These are phyloP conservation scores for Tricholomella constricta DNA, from an alignment of 768 basidiomycete species.

Conservation along the genomic window DNA sequence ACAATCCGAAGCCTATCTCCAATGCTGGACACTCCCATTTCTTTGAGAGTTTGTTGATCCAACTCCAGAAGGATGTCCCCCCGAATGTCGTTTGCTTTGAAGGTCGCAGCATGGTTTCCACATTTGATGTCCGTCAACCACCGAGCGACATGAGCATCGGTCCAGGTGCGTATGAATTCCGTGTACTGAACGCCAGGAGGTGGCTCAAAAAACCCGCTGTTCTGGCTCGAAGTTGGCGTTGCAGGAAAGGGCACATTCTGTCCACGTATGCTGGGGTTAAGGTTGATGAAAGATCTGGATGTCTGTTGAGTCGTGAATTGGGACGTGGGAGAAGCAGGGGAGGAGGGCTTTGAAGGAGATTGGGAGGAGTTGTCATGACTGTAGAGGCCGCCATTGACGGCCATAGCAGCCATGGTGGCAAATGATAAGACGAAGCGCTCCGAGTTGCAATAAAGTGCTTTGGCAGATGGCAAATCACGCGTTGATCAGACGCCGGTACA, in stretches of 20 bases:
- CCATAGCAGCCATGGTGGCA: conserved; percentile 18
- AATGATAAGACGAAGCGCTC: neutral
- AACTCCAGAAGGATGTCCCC: conserved; percentile 91
- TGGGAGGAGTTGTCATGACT: conserved; percentile 16
- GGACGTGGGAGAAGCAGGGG: conserved; percentile 44
- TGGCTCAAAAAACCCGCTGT: conserved; percentile 47
- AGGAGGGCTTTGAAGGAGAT: conserved; percentile 39
- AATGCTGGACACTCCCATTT: conserved; percentile 87
- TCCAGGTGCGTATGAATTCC: conserved; percentile 72
- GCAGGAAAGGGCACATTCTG: conserved; percentile 44
- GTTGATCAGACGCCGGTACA: neutral
- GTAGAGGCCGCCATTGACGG: conserved; percentile 14
- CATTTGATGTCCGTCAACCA: conserved; percentile 86
- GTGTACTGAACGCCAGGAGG: conserved; percentile 59
- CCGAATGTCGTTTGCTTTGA: conserved; percentile 86
- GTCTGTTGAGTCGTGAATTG: conserved; percentile 38
- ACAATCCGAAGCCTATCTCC: conserved; percentile 90
- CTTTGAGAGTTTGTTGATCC: conserved; percentile 83
- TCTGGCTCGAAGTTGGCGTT: conserved; percentile 37
- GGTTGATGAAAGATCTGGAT: conserved; percentile 44
- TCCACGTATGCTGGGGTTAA: conserved; percentile 38
- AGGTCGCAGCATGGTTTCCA: conserved; percentile 62
- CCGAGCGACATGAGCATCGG: conserved; percentile 65
- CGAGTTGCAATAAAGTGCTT: neutral
- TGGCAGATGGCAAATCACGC: conserved; percentile 7